Base-by-base conservation (phyloP, 305 asterid genomes). In the Fraxinus angustifolia region DNA sequence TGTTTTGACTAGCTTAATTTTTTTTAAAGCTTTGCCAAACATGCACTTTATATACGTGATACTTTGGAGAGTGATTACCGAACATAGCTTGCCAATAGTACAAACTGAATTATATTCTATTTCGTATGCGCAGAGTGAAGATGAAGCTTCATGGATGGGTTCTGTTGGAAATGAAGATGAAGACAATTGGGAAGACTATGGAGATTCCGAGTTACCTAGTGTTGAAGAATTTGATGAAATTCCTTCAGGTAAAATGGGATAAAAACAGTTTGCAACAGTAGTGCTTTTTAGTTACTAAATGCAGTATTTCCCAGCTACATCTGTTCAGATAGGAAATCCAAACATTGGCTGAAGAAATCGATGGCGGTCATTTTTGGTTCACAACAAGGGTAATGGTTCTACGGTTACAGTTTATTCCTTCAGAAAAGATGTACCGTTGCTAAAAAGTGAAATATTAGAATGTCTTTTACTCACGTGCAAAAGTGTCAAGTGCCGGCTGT, bases 141-240 rank as follows among this genome's bases (percentile, higher is more conserved):
- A 91, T 79, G 97, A 53, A 53, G 62, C 23, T 53, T 53, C 62
- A 11, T 53, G 62, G 62, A 53, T 16, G 62, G 62, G 62, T 53
- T 53, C 23, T 56, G 67, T 26, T 53, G 65, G 28, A 26, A 17
- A 19, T 56, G 67, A 90, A 83, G 91, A 90, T 35, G 91, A 83
- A 48, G 91, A 89, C 38, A 92, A 90, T 45, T 84, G 83, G 90
- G 92, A 88, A 76, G 87, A 86, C 62, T 91, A 83, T 50, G 94
- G 89, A 16, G 92, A 91, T 75, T 82, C 89, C 71, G 92, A 90
- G 75, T 36, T 78, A 81, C 85, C 91, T 74, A 76, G 79, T 17
- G 11, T 56, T 7, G 28, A 17, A 56, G 67, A 56, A 17, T 56
- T 17, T 56, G 67, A 56, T 56, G 67, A 56, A 56, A 17, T 17